These are phyloP conservation scores for Teunomyces aglyptinius DNA, from an alignment of 805 yeast genomes.

Conservation along the genomic window DNA sequence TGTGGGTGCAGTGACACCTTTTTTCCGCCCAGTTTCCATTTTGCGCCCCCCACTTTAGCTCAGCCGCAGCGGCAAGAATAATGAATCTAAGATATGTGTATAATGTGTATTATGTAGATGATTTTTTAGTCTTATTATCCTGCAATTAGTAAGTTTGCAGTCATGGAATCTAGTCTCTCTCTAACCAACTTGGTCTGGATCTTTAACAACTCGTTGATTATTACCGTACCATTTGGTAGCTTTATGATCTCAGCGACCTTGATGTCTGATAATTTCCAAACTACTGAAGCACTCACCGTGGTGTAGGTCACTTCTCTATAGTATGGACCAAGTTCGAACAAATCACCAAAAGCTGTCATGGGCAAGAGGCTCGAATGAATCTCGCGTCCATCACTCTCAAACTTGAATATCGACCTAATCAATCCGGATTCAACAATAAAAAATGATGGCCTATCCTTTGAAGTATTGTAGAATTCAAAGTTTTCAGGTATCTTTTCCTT, in stretches of 20 bases:
- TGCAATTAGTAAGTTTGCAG: conserved; percentile 72
- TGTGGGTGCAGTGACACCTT: background rate
- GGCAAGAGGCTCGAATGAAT: conserved; percentile 55
- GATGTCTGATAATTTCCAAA: conserved; percentile 63
- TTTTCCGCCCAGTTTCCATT: background rate
- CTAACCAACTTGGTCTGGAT: conserved; percentile 63
- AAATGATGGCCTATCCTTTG: conserved; percentile 48
- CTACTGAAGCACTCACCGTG: conserved; percentile 59
- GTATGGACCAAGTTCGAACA: conserved; percentile 28
- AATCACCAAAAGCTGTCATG: conserved; percentile 72
- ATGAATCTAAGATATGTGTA: background rate
- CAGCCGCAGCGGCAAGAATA: background rate
- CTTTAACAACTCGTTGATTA: conserved; percentile 62
- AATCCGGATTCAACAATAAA: conserved; percentile 53
- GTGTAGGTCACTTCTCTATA: conserved; percentile 47
- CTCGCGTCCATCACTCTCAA: conserved; percentile 38
- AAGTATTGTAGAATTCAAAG: conserved; percentile 45
- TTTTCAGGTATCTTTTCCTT: conserved; percentile 48
- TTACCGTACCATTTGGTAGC: conserved; percentile 43
- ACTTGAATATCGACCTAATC: conserved; percentile 34
- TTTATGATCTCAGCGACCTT: conserved; percentile 45
- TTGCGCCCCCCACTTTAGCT: background rate
- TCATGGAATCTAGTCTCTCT: conserved; percentile 69
- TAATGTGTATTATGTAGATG: background rate
- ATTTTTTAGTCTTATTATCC: conserved; percentile 25